Base-by-base conservation (phyloP, 1,139 yeast species). In the Yamadazyma aaseri region DNA sequence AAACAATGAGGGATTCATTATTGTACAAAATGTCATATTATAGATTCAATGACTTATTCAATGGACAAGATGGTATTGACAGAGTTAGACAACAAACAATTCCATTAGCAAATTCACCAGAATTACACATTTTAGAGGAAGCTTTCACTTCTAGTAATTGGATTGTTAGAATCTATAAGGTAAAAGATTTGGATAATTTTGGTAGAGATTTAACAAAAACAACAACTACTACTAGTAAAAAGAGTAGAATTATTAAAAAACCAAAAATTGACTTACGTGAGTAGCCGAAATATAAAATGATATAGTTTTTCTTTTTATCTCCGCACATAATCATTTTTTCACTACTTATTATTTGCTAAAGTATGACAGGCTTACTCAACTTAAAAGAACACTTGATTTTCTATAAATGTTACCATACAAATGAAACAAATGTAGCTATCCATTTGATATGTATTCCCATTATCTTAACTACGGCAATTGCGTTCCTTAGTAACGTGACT, bases 21-120 rank as follows among this genome's bases (percentile, higher is more conserved):
- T 79, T 94, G 92, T 92, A 92, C 74, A 94, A 94, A 71, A 79
- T 94, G 90, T 81, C 94, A 20, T 94, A 81, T 67, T 84, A 92
- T 66, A 75, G 94, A 49, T 90, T 84, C 69, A 75, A 83, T 31
- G 95, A 86, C 23, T 58, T 86, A 38, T 85, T 69, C 60, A 75
- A 73, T 31, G 80, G 82, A n/a, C 68, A 73, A 48, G 85, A 78
- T 39, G 90, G 83, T 26, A 53, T 65, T 10, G 99, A 94, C 66
- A 76, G 97, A 53, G 97, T 89, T 7, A 85, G 99, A 62, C 76
- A 78, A 46, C 98, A 94, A 65, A 66, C 65, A 36, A 74, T 94
- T 49, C 77, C 81, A 6, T 71, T 75, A 5, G 63, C 64, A 7
- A 68, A 71, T 35, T 65, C 77, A 20, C 84, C 86, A 26, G 71